Base-by-base conservation (phyloP, 768 basidiomycete genomes). In the Termitomyces sp. region DNA sequence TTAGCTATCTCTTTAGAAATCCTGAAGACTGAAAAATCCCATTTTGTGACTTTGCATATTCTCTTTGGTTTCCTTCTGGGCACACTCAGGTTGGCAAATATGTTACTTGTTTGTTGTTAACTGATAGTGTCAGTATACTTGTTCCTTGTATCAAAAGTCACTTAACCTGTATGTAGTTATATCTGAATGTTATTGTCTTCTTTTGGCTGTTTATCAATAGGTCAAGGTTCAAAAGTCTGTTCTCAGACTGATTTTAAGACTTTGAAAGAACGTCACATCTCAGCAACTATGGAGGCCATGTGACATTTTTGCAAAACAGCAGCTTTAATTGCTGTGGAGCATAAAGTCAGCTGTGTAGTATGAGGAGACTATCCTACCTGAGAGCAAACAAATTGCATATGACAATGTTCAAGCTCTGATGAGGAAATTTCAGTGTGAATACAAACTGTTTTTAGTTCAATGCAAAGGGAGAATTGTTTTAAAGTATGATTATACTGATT, bases 201-300 rank as follows among this genome's bases (percentile, higher is more conserved):
- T 51, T 18, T 43, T 1, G 22, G 45, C 2, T 1, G 11, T 45
- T n/a, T 35, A 16, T 35, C 0, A 2, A 11, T 35, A 65, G 64
- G 62, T 50, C 62, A 63, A 63, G 64, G 64, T 24, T 56, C 20
- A 20, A 65, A 65, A 56, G 55, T 61, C 24, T 65, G 64, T 53
- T 60, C 64, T 20, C 20, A 55, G 7, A 35, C 57, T 13, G 57
- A 60, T n/a, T 5, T 54, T 8, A 55, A 59, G 1, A 16, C 28
- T 16, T 22, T 63, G 30, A 54, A n/a, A 5, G 24, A 45, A 38
- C 49, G 49, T 2, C 56, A 57, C 10, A 52, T 43, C 20, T 26
- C 11, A 1, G 56, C 56, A 13, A 45, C 50, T 1, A 30, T n/a
- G 9, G 47, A 56, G n/a, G 28, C 47, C 4, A 51, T 51, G 5